Evolutionary conservation across 805 yeast species (phyloP), one percentile per base, ranked within the genome.

Genomic region (Candida nitratophila): DNA sequence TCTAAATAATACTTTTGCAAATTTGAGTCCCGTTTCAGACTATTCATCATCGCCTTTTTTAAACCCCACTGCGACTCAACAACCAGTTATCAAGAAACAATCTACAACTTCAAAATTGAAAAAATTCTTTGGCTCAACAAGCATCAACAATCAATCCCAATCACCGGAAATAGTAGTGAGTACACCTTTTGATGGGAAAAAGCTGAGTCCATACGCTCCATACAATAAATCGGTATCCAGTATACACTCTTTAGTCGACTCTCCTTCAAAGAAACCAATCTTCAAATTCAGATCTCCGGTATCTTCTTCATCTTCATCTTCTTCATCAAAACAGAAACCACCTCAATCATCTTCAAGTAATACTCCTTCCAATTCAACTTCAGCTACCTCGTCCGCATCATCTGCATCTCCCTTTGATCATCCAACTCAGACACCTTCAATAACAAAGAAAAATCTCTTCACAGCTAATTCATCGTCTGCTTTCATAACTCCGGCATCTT

Each of bases 401-500:
- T 32, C 35, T 6, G 19, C 12, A 29, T 29, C 32, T 29, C 32
- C 27, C 27, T 24, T 24, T 10, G 10, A 29, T 11, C 32, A 29
- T 11, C n/a, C 32, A 11, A 29, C 8, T 29, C 32, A 29, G 19
- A 32, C 20, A n/a, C 20, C 35, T 6, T 8, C 22, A 3, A 4
- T 20, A 19, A 34, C 24, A 8, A 24, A 7, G 27, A 6, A 7
- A 24, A 24, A 6, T 10, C 10, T 10, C 16, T 3, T 20, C 20
- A 17, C 22, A 15, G 20, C 37, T 20, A 33, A 33, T n/a, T 26
- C 44, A 36, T 14, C 29, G 20, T 36, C 42, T n/a, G 59, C 59
- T n/a, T 67, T 66, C 45, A 54, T 61, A 30, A 74, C 82, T 0
- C 81, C 84, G 1, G 77, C 73, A 34, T 68, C 74, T 15, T 86